Percentiles rank a stretch among this genome's conserved stretches.
Evolutionary conservation across 495 filamentous ascomycete genomes (phyloP).

Genomic region (Daldinia childiae): DNA sequence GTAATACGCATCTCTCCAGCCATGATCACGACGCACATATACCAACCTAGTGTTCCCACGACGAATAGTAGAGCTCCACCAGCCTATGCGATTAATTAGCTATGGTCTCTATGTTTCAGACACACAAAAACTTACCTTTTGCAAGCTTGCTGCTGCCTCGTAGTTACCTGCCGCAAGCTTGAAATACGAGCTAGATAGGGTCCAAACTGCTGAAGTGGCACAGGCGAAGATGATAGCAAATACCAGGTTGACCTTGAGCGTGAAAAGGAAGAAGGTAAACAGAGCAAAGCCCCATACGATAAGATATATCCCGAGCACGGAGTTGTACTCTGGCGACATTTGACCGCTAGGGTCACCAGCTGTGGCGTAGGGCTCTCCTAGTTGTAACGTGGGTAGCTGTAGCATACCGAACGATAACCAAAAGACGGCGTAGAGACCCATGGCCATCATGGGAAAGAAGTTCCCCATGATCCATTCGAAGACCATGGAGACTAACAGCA

Average conservation of each 20-base stretch:
- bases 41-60: slow-evolving; percentile 62
- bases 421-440: slow-evolving; percentile 66
- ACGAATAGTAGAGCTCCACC: slow-evolving; percentile 62
- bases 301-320: slow-evolving; percentile 60
- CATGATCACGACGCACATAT: slow-evolving; percentile 65
- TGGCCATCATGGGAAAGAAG: slow-evolving; percentile 67
- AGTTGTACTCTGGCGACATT: slow-evolving; percentile 58
- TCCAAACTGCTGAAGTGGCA: slow-evolving; percentile 59
- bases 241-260: slow-evolving; percentile 62
- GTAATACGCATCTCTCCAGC: slow-evolving; percentile 65
- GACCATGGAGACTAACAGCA: slow-evolving; percentile 58
- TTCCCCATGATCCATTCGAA: slow-evolving; percentile 64
- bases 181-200: slow-evolving; percentile 62
- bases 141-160: slow-evolving; percentile 53
- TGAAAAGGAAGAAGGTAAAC: slow-evolving; percentile 66
- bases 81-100: slow-evolving; percentile 41
- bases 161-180: slow-evolving; percentile 57
- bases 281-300: slow-evolving; percentile 66
- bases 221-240: slow-evolving; percentile 64
- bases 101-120: background rate
- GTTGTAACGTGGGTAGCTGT: slow-evolving; percentile 60
- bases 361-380: slow-evolving; percentile 59
- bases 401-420: slow-evolving; percentile 65
- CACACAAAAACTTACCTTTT: slow-evolving; percentile 50
- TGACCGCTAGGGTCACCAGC: slow-evolving; percentile 54